phyloP scores from a whole-genome alignment of 345 rosid genomes.

The Sonneratia caseolaris region DNA sequence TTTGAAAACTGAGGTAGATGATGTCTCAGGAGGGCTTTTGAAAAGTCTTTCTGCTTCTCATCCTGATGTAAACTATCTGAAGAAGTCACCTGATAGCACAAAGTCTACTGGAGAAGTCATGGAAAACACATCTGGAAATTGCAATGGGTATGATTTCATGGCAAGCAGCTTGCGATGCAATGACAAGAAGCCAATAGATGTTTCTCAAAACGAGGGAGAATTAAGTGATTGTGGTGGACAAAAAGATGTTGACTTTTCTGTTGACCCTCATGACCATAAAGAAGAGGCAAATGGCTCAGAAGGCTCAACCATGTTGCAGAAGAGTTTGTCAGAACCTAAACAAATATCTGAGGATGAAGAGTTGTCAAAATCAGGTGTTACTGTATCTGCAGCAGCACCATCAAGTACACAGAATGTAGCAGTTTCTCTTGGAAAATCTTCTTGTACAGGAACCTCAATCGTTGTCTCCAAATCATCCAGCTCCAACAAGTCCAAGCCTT shows the following conservation, averaged over 20 bases:
- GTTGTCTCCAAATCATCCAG: slow-evolving; percentile 29
- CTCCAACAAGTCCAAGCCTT: slow-evolving; percentile 31
- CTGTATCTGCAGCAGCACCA: slow-evolving; percentile 21
- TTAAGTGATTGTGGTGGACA: slow-evolving; percentile 24
- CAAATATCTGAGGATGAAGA: slow-evolving; percentile 28
- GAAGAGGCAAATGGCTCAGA: slow-evolving; percentile 27
- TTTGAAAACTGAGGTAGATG: slow-evolving; percentile 29
- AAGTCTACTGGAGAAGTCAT: slow-evolving; percentile 21
- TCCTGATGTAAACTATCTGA: not conserved
- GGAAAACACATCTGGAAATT: slow-evolving; percentile 23
- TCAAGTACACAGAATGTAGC: slow-evolving; percentile 31
- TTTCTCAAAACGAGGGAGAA: slow-evolving; percentile 33
- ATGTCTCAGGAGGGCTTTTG: slow-evolving; percentile 19
- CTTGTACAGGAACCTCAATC: slow-evolving; percentile 25
- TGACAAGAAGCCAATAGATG: slow-evolving; percentile 28
- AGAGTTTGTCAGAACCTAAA: slow-evolving; percentile 28
- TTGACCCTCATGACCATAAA: slow-evolving; percentile 19
- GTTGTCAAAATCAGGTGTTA: slow-evolving; percentile 27
- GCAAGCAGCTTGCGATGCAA: slow-evolving; percentile 25
- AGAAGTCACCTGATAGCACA: slow-evolving; percentile 17
- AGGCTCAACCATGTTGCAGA: slow-evolving; percentile 21
- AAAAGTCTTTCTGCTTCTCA: slow-evolving; percentile 20
- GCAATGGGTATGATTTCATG: slow-evolving; percentile 21
- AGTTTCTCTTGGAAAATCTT: slow-evolving; percentile 38
- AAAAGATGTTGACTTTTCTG: slow-evolving; percentile 22